Base-by-base conservation (phyloP, 768 basidiomycete species). In the Hydnomerulius pinastri region DNA sequence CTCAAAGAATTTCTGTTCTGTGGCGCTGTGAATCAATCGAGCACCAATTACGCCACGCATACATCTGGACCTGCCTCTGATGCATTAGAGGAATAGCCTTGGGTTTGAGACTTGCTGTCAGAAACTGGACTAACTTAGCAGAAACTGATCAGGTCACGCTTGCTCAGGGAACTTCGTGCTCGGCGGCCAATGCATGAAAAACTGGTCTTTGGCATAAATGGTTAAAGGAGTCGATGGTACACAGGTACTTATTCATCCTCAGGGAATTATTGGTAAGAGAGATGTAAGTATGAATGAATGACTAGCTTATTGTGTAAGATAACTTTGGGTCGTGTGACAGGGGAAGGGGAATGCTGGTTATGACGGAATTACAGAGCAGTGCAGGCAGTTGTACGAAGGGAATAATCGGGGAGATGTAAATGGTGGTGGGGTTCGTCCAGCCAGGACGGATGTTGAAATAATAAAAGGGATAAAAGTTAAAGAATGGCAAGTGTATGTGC, bases 401-500 rank as follows among this genome's bases (percentile, higher is more conserved):
- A 36, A 39, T 28, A 38, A 28, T 7, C 30, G 45, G 48, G 27
- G 50, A 43, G 30, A 43, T 9, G 8, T 23, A 37, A 35, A n/a
- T 20, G 33, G 52, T 50, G 43, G 39, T 33, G 28, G 28, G 5
- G 11, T 15, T 17, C 43, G 36, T n/a, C n/a, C n/a, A 20, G 43
- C 43, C n/a, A 47, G 53, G 51, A 50, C 41, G 9, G 37, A 17
- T 24, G 33, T 20, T 15, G 38, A 21, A 13, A 30, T 41, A 35
- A 43, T 28, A 9, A 25, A 44, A 55, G n/a, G n/a, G n/a, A 42
- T 49, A 43, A 32, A 39, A 38, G 53, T 44, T 21, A 63, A 53
- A 20, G 60, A 53, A 41, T 39, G 57, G 12, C 48, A 18, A 15
- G 42, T 30, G 15, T 51, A 51, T 33, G 36, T 53, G 55, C 63